These are phyloP conservation scores for Ogataea populi-albae DNA, from an alignment of 805 yeast species.

Conservation along the genomic window DNA sequence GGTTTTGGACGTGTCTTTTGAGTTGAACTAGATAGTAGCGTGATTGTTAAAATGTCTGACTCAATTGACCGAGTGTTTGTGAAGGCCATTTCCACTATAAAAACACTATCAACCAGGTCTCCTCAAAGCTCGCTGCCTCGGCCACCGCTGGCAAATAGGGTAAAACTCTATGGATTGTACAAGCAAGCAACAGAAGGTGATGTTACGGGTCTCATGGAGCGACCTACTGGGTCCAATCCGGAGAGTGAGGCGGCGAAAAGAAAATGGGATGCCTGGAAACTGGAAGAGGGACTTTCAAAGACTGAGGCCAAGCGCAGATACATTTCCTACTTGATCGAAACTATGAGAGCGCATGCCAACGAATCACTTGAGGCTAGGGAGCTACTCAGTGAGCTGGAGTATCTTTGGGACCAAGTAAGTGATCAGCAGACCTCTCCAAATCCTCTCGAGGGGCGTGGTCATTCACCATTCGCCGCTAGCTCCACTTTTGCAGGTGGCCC, in stretches of 20 bases:
- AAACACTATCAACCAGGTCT: slow-evolving; percentile 64
- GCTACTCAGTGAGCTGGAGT: slow-evolving; percentile 63
- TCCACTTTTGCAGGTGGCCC: slow-evolving; percentile 4
- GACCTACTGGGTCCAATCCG: slow-evolving; percentile 58
- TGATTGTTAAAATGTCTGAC: no score
- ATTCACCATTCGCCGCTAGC: slow-evolving; percentile 2
- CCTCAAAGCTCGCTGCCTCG: slow-evolving; percentile 64
- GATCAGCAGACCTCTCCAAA: slow-evolving; percentile 22
- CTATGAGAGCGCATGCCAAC: slow-evolving; percentile 68
- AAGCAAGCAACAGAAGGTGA: slow-evolving; percentile 91
- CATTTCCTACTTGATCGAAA: slow-evolving; percentile 63
- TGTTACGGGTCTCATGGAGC: slow-evolving; percentile 61
- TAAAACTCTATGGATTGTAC: slow-evolving; percentile 73
- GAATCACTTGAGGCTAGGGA: slow-evolving; percentile 67
- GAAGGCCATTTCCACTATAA: slow-evolving; percentile 76
- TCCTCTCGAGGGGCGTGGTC: slow-evolving; percentile 14
- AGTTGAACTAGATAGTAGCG: no score
- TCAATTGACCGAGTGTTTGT: slow-evolving; percentile 75
- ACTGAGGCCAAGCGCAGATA: slow-evolving; percentile 75
- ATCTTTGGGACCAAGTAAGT: slow-evolving; percentile 66
- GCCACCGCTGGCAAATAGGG: slow-evolving; percentile 70
- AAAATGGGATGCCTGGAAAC: slow-evolving; percentile 86
- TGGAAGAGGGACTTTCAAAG: slow-evolving; percentile 62
- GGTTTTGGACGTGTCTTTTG: no score
- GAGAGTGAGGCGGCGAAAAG: slow-evolving; percentile 67